Conservation (phyloP, 129 eudicot genomes). For the Chrysanthemum lavandulifolium region DNA sequence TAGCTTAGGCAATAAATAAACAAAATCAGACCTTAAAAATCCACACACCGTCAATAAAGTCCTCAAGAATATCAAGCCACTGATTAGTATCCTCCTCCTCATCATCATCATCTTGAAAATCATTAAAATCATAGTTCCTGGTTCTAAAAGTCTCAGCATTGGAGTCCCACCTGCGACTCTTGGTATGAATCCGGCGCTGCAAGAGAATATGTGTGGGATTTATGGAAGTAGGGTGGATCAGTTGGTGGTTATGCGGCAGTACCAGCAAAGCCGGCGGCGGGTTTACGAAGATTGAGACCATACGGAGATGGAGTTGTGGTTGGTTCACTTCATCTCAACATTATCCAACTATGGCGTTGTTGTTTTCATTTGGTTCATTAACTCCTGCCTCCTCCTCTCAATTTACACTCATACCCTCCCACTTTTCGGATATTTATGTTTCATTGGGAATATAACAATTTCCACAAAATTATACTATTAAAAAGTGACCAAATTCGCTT, state of each 20-base stretch:
- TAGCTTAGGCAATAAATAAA: not conserved
- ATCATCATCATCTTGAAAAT: conserved; percentile 24
- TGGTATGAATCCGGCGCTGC: conserved; percentile 22
- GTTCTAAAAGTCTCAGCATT: conserved; percentile 62
- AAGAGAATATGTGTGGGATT: not conserved
- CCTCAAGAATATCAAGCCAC: conserved; percentile 50
- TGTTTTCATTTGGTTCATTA: conserved; percentile 8
- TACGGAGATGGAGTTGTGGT: not conserved
- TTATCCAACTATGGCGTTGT: not conserved
- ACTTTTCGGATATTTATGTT: too few species aligned
- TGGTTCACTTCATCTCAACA: not conserved
- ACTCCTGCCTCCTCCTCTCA: not conserved
- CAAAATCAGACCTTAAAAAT: conserved; percentile 58
- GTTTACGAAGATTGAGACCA: conserved; percentile 22
- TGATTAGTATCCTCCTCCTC: conserved; percentile 31
- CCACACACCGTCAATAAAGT: conserved; percentile 78
- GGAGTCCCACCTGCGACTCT: conserved; percentile 62
- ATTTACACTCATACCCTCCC: not conserved
- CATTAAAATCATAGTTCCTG: conserved; percentile 34
- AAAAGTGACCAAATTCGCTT: too few species aligned
- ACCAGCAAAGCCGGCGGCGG: conserved; percentile 25
- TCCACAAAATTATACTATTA: too few species aligned
- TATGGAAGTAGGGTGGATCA: conserved; percentile 16
- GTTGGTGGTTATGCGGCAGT: conserved; percentile 17
- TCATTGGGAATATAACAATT: too few species aligned